Evolutionary conservation across 106 monocot genomes (phyloP).

Genomic region (Alisma plantagoaquatica): DNA sequence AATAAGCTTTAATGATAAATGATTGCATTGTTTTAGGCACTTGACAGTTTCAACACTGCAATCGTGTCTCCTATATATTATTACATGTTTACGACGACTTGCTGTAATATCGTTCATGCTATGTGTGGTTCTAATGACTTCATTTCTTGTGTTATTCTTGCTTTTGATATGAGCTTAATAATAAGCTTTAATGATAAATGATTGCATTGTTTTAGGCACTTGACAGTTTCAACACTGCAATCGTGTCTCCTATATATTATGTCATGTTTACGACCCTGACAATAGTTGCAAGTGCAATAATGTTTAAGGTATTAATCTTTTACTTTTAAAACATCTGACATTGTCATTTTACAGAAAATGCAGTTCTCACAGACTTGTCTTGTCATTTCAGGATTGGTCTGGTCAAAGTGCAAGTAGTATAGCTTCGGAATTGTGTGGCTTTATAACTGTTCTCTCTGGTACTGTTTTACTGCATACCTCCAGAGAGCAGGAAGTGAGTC

Average conservation of each 20-base stretch:
- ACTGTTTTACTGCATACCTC: constrained; percentile 50
- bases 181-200: too few species aligned
- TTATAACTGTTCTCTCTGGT: constrained; percentile 65
- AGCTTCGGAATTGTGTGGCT: constrained; percentile 58
- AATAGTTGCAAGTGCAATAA: constrained; percentile 65
- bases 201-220: constrained; percentile 64
- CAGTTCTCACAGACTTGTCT: too few species aligned
- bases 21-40: too few species aligned
- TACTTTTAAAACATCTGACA: too few species aligned
- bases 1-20: too few species aligned
- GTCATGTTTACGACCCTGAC: constrained; percentile 72
- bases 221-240: constrained; percentile 54
- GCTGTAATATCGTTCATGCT: too few species aligned
- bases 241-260: constrained; percentile 73
- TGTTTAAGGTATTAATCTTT: constrained; percentile 45
- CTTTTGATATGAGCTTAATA: too few species aligned
- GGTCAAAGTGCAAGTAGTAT: constrained; percentile 46
- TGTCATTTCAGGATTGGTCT: constrained; percentile 55
- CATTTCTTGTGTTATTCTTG: too few species aligned
- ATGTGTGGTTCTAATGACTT: too few species aligned
- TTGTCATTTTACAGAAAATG: too few species aligned
- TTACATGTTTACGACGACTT: constrained; percentile 73
- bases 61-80: constrained; percentile 71
- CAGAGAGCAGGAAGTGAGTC: constrained; percentile 38
- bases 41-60: constrained; percentile 60